A percentile compares a stretch with the other conserved stretches of the same genome.
Evolutionary conservation across 352 stramenopile species (phyloP).

Genomic region (Plasmopara viticola): DNA sequence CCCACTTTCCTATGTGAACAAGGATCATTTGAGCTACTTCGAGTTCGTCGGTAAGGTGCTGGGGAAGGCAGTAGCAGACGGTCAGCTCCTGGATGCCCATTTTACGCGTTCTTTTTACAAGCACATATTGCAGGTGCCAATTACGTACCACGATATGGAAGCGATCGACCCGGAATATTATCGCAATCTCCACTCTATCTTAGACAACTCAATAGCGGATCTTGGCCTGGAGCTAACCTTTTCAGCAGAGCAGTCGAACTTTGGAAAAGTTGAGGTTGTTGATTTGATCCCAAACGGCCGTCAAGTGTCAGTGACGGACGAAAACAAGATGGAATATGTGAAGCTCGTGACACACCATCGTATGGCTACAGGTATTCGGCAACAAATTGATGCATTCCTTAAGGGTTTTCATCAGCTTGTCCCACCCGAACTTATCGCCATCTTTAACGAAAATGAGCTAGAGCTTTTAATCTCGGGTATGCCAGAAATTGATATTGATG

Average conservation of each 20-base stretch:
- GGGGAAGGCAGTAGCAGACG: conserved; percentile 98
- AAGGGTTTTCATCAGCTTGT: conserved; percentile 90
- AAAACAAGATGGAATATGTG: conserved; percentile 93
- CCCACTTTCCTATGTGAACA: conserved; percentile 97
- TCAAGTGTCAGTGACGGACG: conserved; percentile 84
- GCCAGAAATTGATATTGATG: conserved; percentile 91
- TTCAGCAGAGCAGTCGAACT: conserved; percentile 87
- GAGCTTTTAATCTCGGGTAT: conserved; percentile 92
- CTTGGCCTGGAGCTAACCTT: conserved; percentile 91
- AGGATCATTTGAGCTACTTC: conserved; percentile 99
- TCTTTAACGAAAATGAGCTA: conserved; percentile 93
- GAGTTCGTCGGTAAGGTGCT: conserved; percentile 97
- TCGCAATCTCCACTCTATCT: conserved; percentile 88
- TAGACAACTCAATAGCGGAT: conserved; percentile 81
- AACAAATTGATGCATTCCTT: conserved; percentile 90
- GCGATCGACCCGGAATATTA: conserved; percentile 96
- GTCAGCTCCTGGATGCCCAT: conserved; percentile 97
- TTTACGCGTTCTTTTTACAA: conserved; percentile 99
- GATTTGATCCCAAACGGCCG: conserved; percentile 88
- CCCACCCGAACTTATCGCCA: conserved; percentile 85
- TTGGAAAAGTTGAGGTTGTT: conserved; percentile 81
- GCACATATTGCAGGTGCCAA: conserved; percentile 97
- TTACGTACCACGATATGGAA: conserved; percentile 99
- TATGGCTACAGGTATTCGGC: conserved; percentile 98
- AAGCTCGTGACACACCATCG: conserved; percentile 95